phyloP scores from a whole-genome alignment of 1,284 basidiomycete species.

The Apiotrichum sp. region DNA sequence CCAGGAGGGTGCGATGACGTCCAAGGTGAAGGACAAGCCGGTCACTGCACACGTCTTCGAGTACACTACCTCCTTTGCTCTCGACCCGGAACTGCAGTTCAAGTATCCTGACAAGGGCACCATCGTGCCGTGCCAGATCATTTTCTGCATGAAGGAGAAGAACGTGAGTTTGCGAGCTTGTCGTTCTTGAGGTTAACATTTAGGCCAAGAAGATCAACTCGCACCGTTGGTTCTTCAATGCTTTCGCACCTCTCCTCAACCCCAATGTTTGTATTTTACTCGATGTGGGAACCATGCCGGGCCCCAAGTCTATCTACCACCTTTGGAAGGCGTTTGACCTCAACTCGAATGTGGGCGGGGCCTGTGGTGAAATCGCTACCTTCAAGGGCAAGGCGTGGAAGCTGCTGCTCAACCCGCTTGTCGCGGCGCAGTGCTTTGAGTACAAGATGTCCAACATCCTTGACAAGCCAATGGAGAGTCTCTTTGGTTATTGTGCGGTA shows the following conservation, averaged over 20 bases:
- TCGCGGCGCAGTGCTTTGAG: conserved; percentile 90
- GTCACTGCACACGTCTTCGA: conserved; percentile 95
- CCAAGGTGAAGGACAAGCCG: conserved; percentile 74
- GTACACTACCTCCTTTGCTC: conserved; percentile 76
- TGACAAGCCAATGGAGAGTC: conserved; percentile 87
- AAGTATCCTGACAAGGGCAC: conserved; percentile 82
- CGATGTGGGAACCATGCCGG: conserved; percentile 88
- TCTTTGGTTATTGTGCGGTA: conserved; percentile 82
- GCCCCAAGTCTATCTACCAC: conserved; percentile 70
- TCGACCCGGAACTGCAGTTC: conserved; percentile 85
- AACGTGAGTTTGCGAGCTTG: conserved; percentile 64
- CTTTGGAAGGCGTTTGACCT: conserved; percentile 93
- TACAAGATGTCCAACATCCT: conserved; percentile 84
- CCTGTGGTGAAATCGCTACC: conserved; percentile 88
- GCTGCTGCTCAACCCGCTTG: conserved; percentile 73
- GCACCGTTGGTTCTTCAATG: conserved; percentile 94
- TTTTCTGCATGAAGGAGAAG: conserved; percentile 71
- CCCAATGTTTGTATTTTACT: conserved; percentile 55
- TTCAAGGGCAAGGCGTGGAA: conserved; percentile 87
- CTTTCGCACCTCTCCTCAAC: conserved; percentile 58
- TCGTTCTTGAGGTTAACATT: conserved; percentile 12
- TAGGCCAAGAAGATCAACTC: conserved; percentile 89
- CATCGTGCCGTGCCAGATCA: conserved; percentile 83
- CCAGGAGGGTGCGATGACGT: conserved; percentile 73
- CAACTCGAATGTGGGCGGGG: conserved; percentile 86